Conservation (phyloP, 2,329 filamentous ascomycete genomes). For the Madurella fahalii region DNA sequence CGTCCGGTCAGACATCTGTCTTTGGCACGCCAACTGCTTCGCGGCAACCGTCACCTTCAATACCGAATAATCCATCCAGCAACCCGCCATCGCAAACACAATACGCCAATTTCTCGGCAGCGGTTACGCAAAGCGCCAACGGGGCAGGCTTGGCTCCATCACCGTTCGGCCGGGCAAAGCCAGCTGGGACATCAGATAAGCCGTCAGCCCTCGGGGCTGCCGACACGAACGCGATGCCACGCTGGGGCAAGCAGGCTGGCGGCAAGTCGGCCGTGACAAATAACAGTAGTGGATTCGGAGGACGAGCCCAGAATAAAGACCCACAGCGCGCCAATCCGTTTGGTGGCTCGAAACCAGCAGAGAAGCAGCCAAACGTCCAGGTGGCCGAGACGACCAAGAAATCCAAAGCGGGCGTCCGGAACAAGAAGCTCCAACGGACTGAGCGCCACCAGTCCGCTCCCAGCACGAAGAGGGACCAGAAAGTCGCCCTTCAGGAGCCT, state of each 20-base stretch:
- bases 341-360: not conserved
- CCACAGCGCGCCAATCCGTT: conserved; percentile 6
- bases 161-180: conserved; percentile 6
- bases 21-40: conserved; percentile 11
- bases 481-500: conserved; percentile 11
- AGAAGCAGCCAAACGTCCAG: not conserved
- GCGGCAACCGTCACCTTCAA: conserved; percentile 4
- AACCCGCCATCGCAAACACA: conserved; percentile 5
- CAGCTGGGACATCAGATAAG: not conserved
- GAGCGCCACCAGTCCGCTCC: conserved; percentile 5
- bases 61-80: conserved; percentile 7
- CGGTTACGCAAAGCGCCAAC: not conserved
- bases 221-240: conserved; percentile 11
- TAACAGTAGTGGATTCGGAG: conserved; percentile 3
- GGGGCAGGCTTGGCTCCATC: conserved; percentile 8
- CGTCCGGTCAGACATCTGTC: conserved; percentile 1
- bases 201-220: not conserved
- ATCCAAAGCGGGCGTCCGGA: conserved; percentile 1
- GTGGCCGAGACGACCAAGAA: not conserved
- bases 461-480: not conserved
- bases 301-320: conserved; percentile 2
- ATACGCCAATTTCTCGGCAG: not conserved
- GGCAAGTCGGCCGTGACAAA: conserved; percentile 1
- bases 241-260: conserved; percentile 5
- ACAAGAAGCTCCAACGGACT: conserved; percentile 14